Base-by-base conservation (phyloP, 257 asterid species). In the Salvia hispanica region DNA sequence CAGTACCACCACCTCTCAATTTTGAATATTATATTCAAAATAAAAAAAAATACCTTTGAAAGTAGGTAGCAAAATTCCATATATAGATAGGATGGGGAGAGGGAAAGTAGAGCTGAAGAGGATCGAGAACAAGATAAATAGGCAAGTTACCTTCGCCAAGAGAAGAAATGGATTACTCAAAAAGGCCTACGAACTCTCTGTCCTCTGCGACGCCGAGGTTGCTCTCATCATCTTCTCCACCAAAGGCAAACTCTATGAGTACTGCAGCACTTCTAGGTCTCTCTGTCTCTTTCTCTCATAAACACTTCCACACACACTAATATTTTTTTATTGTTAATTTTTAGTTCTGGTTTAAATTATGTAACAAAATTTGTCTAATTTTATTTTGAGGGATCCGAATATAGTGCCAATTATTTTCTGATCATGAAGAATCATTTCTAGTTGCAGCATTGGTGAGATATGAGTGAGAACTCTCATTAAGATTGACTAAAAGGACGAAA, bases 51-150 rank as follows among this genome's bases (percentile, higher is more conserved):
- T 18, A 18, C 21, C 21, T 1, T 34, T 5, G 39, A 67, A 25
- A 74, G 60, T 67, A 33, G 78, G 73, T 67, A 40, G 52, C 11
- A 39, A 31, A 31, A 12, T 67, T 44, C 60, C 63, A 60, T 16
- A 74, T 18, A 18, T 18, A 18, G 21, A 18, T 18, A 18, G 9
- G 13, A 87, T 87, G 95, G 95, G 91, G 12, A 79, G 91, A 76
- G 91, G 95, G 72, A 87, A 18, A 18, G 21, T 18, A 18, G 21
- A 18, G 21, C 1, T 18, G 21, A 18, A 18, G 21, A 18, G 21
- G 21, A 18, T 18, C 21, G 21, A 18, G 21, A 18, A 18, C 21
- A 18, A 18, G 21, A 18, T 18, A 18, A 18, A 18, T 18, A 18
- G 21, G 21, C 21, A 18, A 1, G 21, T 18, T 18, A 18, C 21